phyloP scores from a whole-genome alignment of 495 filamentous ascomycete genomes.

The Lepraria neglecta region DNA sequence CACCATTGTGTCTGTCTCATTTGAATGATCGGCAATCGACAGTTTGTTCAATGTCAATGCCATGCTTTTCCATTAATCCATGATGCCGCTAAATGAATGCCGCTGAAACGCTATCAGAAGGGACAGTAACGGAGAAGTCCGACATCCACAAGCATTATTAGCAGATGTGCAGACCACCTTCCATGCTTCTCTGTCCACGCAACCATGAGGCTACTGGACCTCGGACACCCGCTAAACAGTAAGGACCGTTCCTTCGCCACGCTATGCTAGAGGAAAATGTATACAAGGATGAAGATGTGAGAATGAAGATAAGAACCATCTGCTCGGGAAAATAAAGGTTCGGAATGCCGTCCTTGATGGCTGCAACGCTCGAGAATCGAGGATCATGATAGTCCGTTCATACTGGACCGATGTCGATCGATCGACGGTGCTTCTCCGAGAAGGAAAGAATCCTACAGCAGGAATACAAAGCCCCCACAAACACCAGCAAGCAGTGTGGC shows the following conservation, averaged over 20 bases:
- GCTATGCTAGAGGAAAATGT: slow-evolving; percentile 18
- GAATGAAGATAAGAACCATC: not conserved
- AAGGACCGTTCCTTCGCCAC: slow-evolving; percentile 19
- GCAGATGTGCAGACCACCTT: slow-evolving; percentile 14
- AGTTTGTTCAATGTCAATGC: not conserved
- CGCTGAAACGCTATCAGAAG: slow-evolving; percentile 29
- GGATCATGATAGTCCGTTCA: not conserved
- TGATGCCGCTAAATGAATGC: slow-evolving; percentile 18
- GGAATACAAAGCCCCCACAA: slow-evolving; percentile 56
- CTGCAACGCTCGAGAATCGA: not conserved
- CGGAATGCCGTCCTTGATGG: not conserved
- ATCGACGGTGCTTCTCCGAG: not conserved
- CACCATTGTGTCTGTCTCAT: not conserved
- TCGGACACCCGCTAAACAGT: slow-evolving; percentile 12
- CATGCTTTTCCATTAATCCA: slow-evolving; percentile 1
- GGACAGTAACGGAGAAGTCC: slow-evolving; percentile 22
- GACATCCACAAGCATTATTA: slow-evolving; percentile 16
- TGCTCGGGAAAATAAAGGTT: not conserved
- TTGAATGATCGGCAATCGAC: not conserved
- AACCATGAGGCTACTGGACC: not conserved
- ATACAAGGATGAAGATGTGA: not conserved
- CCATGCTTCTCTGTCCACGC: slow-evolving; percentile 13
- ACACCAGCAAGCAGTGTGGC: slow-evolving; percentile 51
- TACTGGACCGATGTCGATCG: too few species aligned
- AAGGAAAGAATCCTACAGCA: slow-evolving; percentile 34